Conservation (phyloP, 768 basidiomycete species). For the Amylocystis lapponica region DNA sequence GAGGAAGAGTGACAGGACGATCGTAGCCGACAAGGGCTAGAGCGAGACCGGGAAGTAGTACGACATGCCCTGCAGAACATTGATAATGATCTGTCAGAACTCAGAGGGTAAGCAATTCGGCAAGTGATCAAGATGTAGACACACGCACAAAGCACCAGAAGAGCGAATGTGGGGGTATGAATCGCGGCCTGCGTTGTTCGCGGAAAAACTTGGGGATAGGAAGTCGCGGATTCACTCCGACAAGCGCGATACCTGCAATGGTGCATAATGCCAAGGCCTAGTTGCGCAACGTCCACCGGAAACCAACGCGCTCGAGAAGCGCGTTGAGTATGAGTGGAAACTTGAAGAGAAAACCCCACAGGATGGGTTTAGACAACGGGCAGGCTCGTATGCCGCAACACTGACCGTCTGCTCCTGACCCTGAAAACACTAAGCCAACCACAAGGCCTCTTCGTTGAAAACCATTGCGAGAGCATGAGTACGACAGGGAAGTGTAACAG, state of each 20-base stretch:
- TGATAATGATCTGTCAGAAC: constrained; percentile 9
- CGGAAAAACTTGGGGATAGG: constrained; percentile 15
- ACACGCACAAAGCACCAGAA: constrained; percentile 20
- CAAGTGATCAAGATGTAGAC: not conserved
- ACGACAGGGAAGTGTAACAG: constrained; percentile 11
- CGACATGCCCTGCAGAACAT: constrained; percentile 19
- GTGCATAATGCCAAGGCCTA: constrained; percentile 12
- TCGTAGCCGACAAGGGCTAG: constrained; percentile 17
- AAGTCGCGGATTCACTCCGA: constrained; percentile 17
- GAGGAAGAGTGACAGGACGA: constrained; percentile 17
- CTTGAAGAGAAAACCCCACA: constrained; percentile 11
- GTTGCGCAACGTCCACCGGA: constrained; percentile 18
- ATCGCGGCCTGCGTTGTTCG: constrained; percentile 11
- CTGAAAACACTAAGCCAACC: constrained; percentile 18
- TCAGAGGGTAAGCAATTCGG: not conserved
- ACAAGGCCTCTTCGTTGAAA: constrained; percentile 17
- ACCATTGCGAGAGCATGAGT: constrained; percentile 18
- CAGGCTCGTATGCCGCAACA: not conserved
- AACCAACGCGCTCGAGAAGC: constrained; percentile 12
- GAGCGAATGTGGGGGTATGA: constrained; percentile 14
- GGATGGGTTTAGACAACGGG: not conserved
- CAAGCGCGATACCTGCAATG: constrained; percentile 10
- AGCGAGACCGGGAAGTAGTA: constrained; percentile 24
- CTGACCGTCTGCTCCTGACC: constrained; percentile 18
- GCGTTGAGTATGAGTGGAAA: constrained; percentile 16